Conservation (phyloP, 352 stramenopile genomes). For the Pythium oligandrum region DNA sequence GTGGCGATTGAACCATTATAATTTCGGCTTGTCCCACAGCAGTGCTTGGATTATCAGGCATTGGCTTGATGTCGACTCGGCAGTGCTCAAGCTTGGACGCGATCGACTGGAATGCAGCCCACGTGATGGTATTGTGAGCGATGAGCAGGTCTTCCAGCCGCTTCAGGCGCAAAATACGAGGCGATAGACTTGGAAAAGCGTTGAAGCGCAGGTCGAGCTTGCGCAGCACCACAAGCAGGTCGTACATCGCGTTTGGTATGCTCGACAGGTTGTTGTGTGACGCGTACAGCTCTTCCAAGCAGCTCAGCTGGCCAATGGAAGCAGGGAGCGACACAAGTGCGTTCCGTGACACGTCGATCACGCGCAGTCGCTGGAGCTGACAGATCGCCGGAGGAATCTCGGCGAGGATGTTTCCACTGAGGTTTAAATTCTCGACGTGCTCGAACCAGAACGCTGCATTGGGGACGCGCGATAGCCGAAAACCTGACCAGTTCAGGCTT, state of each 20-base stretch:
- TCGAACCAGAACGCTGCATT: slow-evolving; percentile 31
- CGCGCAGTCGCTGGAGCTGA: slow-evolving; percentile 27
- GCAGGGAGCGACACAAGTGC: slow-evolving; percentile 35
- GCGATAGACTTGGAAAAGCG: slow-evolving; percentile 9
- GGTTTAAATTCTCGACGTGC: slow-evolving; percentile 31
- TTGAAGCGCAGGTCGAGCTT: slow-evolving; percentile 33
- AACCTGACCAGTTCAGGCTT: not conserved
- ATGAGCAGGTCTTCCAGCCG: slow-evolving; percentile 8
- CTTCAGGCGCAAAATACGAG: slow-evolving; percentile 2
- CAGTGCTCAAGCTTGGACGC: slow-evolving; percentile 1
- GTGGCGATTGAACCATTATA: too few species aligned
- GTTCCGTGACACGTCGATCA: slow-evolving; percentile 60
- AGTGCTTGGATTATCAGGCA: too few species aligned
- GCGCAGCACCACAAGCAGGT: slow-evolving; percentile 23
- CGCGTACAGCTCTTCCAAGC: slow-evolving; percentile 33
- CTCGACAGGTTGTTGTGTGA: slow-evolving; percentile 57
- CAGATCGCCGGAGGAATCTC: slow-evolving; percentile 34
- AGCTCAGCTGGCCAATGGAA: slow-evolving; percentile 19
- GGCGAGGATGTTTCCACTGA: slow-evolving; percentile 46
- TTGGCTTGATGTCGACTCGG: too few species aligned
- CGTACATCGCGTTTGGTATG: slow-evolving; percentile 20
- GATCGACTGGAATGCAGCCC: slow-evolving; percentile 1
- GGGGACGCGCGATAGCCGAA: slow-evolving; percentile 23
- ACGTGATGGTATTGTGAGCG: not conserved
- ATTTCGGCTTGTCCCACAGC: too few species aligned